Evolutionary conservation across 176 grass and related monocot genomes (phyloP).

Genomic region (Cocos nucifera): DNA sequence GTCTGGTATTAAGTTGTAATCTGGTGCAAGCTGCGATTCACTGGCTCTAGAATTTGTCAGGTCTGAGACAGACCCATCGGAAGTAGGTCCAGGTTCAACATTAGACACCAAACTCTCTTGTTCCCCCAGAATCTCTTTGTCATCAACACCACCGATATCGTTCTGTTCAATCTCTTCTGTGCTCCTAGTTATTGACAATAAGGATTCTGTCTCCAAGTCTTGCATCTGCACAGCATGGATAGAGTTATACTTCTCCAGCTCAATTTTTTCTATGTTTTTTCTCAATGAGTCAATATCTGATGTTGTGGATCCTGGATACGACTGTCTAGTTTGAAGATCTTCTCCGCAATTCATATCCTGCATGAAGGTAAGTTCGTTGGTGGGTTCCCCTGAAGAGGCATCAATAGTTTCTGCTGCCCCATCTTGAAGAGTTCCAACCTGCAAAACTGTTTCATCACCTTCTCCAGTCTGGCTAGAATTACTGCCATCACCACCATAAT

Average conservation of each 20-base stretch:
- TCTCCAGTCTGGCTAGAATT: slow-evolving; percentile 80
- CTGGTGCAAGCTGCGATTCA: not conserved
- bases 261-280: slow-evolving; percentile 24
- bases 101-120: not conserved
- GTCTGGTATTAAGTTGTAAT: not conserved
- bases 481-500: slow-evolving; percentile 84
- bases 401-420: slow-evolving; percentile 25
- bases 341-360: slow-evolving; percentile 25
- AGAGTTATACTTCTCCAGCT: slow-evolving; percentile 17
- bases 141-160: not conserved
- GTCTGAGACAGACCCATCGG: not conserved
- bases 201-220: not conserved
- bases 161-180: not conserved
- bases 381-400: slow-evolving; percentile 23
- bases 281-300: slow-evolving; percentile 20
- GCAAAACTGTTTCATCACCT: slow-evolving; percentile 24
- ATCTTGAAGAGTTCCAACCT: slow-evolving; percentile 40
- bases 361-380: slow-evolving; percentile 18
- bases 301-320: slow-evolving; percentile 14
- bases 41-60: not conserved
- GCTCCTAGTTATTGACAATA: not conserved
- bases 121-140: not conserved
- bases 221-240: not conserved
- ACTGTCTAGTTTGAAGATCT: slow-evolving; percentile 20
- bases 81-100: not conserved